Base-by-base conservation (phyloP, 768 basidiomycete species). In the Amyloporia xantha region DNA sequence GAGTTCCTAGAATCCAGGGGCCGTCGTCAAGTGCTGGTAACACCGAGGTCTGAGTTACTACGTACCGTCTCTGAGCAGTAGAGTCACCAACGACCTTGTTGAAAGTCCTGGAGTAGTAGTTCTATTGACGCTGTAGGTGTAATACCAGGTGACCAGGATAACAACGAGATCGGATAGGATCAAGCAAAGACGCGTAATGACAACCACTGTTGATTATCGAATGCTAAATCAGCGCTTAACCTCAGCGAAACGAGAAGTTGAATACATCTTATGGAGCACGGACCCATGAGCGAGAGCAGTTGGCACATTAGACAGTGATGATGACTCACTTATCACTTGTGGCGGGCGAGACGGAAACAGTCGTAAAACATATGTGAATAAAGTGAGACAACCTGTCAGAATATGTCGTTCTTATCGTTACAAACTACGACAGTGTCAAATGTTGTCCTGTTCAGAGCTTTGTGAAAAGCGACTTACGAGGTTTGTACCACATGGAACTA, bases 1-100 rank as follows among this genome's bases (percentile, higher is more conserved):
- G 41, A 2, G 52, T 49, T n/a, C 52, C 52, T 54, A 33, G 9
- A 33, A 33, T 33, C 15, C 30, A 33, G 30, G n/a, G n/a, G n/a
- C n/a, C 30, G 15, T 33, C 30, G 15, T 7, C 7, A 7, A 33
- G 30, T 7, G 15, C 30, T 33, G 7, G 30, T 15, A 33, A 7
- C 15, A 7, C 15, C 15, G 30, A 15, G 30, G n/a, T n/a, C n/a
- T n/a, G n/a, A n/a, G 27, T n/a, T 3, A 6, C 3, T 3, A 41
- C 52, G 11, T 36, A 50, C 52, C 52, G 23, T 54, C 52, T 20
- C 48, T 27, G 1, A 54, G 25, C 11, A 54, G 20, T 4, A 54
- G 21, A 7, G 44, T 38, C 15, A 21, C 33, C 6, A 50, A 36
- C 37, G 20, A 45, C 35, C 25, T 12, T 39, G 17, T 33, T 25